phyloP scores from a whole-genome alignment of 2,329 filamentous ascomycete species.

The Fusarium sp. region DNA sequence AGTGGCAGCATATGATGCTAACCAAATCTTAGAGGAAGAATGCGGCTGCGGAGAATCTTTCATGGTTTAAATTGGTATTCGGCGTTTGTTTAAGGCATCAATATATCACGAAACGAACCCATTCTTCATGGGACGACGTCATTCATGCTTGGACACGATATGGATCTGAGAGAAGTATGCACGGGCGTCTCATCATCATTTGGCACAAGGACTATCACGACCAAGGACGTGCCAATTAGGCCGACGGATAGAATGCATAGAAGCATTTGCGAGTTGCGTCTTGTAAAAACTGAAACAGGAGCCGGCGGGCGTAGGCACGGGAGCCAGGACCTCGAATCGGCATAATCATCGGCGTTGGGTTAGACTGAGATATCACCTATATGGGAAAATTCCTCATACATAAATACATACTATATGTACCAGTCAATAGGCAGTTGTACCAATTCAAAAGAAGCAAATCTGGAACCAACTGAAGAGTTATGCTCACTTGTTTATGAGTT shows the following conservation, averaged over 20 bases:
- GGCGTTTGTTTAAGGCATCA: constrained; percentile 1
- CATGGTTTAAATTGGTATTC: constrained; percentile 72
- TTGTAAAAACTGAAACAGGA: constrained; percentile 43
- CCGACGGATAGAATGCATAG: constrained; percentile 32
- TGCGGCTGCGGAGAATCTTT: constrained; percentile 98
- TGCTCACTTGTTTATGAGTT: too few relatives aligned
- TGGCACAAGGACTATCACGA: constrained; percentile 1
- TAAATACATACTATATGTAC: constrained; percentile 18
- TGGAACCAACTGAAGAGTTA: neutral
- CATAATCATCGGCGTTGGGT: constrained; percentile 50
- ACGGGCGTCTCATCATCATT: constrained; percentile 7
- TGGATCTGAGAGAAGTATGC: neutral
- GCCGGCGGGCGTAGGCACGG: constrained; percentile 18
- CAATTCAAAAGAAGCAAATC: constrained; percentile 12
- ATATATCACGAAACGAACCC: constrained; percentile 7
- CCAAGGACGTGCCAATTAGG: neutral
- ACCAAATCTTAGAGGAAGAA: constrained; percentile 81
- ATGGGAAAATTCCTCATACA: constrained; percentile 24
- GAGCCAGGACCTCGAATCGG: constrained; percentile 19
- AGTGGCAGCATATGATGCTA: constrained; percentile 40
- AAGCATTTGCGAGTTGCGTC: constrained; percentile 34
- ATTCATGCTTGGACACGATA: constrained; percentile 26
- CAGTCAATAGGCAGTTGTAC: too few relatives aligned
- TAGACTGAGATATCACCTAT: constrained; percentile 44
- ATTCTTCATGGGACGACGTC: constrained; percentile 34